phyloP scores from a whole-genome alignment of 208 protist species.

The Acanthamoeba divionensis region DNA sequence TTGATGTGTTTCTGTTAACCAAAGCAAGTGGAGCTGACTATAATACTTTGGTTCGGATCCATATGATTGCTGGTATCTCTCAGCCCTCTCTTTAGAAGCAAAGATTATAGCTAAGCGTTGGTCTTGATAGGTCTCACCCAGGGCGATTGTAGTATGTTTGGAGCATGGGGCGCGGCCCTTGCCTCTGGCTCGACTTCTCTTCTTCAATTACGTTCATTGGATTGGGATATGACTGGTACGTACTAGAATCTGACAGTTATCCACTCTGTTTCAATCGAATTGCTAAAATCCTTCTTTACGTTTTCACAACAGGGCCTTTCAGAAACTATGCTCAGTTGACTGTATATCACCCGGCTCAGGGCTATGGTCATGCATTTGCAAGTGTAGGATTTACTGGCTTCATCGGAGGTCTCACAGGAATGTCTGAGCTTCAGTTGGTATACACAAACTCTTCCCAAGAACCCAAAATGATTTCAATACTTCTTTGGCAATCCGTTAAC shows the following conservation, averaged over 20 bases:
- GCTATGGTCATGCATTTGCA: constrained; percentile 55
- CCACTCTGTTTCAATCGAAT: background rate
- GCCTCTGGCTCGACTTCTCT: background rate
- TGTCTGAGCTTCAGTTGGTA: background rate
- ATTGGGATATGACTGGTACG: background rate
- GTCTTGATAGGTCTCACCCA: background rate
- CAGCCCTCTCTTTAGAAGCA: background rate
- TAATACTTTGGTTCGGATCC: constrained; percentile 31
- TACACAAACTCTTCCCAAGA: no score
- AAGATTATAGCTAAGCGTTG: background rate
- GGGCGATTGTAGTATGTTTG: constrained; percentile 18
- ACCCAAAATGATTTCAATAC: no score
- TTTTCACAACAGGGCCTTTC: background rate
- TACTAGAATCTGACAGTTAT: constrained; percentile 37
- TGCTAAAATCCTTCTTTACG: background rate
- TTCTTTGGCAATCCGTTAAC: no score
- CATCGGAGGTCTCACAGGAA: constrained; percentile 53
- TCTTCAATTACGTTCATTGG: constrained; percentile 58
- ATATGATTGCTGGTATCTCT: constrained; percentile 58
- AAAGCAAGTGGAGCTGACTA: background rate
- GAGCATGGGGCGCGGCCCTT: background rate
- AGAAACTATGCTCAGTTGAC: constrained; percentile 41
- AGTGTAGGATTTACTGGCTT: constrained; percentile 60
- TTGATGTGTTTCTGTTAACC: background rate
- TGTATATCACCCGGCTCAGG: constrained; percentile 60